Percentiles rank a stretch among this genome's conserved stretches.
Evolutionary conservation across 805 yeast genomes (phyloP).

Genomic region (Saturnispora quitensis): DNA sequence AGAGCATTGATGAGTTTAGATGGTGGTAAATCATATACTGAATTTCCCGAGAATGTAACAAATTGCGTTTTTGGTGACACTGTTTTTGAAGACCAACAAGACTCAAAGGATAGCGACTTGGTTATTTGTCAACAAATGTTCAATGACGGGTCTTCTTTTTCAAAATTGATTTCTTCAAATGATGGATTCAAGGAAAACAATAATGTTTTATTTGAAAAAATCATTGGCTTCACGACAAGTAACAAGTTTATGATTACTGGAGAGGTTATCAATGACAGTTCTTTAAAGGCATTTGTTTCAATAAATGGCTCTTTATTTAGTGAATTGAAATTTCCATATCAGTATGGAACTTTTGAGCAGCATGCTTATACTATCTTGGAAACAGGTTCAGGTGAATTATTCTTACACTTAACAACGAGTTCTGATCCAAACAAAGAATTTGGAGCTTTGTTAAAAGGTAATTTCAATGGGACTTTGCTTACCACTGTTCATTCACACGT

Average conservation of each 20-base stretch:
- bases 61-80: slow-evolving; percentile 63
- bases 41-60: slow-evolving; percentile 42
- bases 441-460: slow-evolving; percentile 80
- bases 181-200: slow-evolving; percentile 41
- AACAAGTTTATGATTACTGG: slow-evolving; percentile 73
- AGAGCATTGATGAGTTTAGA: slow-evolving; percentile 56
- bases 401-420: slow-evolving; percentile 74
- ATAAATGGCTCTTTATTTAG: slow-evolving; percentile 72
- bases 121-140: slow-evolving; percentile 52
- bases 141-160: slow-evolving; percentile 19
- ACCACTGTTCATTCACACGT: slow-evolving; percentile 59
- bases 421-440: slow-evolving; percentile 41
- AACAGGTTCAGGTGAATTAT: slow-evolving; percentile 59
- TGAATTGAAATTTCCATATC: slow-evolving; percentile 68
- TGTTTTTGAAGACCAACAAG: slow-evolving; percentile 31
- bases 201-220: slow-evolving; percentile 39
- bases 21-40: slow-evolving; percentile 55
- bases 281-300: slow-evolving; percentile 63
- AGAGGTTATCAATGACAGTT: slow-evolving; percentile 37
- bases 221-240: slow-evolving; percentile 66
- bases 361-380: slow-evolving; percentile 76
- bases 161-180: slow-evolving; percentile 34
- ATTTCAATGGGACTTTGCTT: slow-evolving; percentile 85
- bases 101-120: slow-evolving; percentile 34
- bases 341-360: slow-evolving; percentile 47